Evolutionary conservation across 164 flowering plant species (phyloP).

Genomic region (Vitis riparia): DNA sequence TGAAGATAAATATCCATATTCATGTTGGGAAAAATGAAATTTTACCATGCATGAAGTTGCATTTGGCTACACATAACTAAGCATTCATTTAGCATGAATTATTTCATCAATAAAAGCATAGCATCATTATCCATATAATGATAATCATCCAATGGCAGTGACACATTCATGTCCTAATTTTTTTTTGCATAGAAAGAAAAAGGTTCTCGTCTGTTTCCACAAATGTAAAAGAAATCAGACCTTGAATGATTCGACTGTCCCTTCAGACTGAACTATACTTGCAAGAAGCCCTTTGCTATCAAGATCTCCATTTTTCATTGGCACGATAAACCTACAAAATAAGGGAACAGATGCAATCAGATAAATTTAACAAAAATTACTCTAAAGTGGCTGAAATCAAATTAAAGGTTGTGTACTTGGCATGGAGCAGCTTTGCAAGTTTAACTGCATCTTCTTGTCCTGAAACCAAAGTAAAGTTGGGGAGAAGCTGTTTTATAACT

Average conservation of each 20-base stretch:
- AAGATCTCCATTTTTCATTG: constrained; percentile 92
- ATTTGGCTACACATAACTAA: not conserved
- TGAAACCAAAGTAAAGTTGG: constrained; percentile 78
- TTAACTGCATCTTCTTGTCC: constrained; percentile 96
- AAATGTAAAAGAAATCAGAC: constrained; percentile 27
- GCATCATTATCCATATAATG: not conserved
- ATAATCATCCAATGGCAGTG: not conserved
- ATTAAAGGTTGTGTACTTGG: constrained; percentile 49
- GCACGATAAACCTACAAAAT: constrained; percentile 65
- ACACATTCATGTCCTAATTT: not conserved
- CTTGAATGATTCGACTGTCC: constrained; percentile 85
- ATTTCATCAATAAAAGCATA: not conserved
- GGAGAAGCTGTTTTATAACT: constrained; percentile 84
- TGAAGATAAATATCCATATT: no score
- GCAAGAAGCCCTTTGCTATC: constrained; percentile 80
- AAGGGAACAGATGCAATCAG: constrained; percentile 10
- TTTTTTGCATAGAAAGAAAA: not conserved
- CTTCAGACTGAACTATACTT: constrained; percentile 51
- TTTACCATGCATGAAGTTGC: no score
- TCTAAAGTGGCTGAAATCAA: constrained; percentile 4
- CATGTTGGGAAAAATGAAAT: no score
- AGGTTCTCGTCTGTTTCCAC: no score
- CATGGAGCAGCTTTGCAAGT: constrained; percentile 73
- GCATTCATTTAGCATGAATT: not conserved
- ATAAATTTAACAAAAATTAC: not conserved